Base-by-base conservation (phyloP, 169 alveolate genomes). In the Eimeria brunetti region DNA sequence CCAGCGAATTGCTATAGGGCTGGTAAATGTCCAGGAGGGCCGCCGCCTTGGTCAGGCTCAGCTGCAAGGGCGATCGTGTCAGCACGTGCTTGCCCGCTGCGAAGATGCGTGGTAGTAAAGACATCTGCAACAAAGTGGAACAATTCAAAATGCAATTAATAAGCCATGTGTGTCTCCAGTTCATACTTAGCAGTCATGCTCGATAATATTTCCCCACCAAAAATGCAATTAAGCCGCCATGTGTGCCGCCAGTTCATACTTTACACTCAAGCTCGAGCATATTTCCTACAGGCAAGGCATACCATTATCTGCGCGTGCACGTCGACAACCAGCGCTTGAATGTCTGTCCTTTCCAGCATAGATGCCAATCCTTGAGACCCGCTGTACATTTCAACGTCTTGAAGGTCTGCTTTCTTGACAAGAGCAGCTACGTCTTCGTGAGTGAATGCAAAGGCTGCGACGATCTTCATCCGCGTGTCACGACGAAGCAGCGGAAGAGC, bases 401-500 rank as follows among this genome's bases (percentile, higher is more conserved):
- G 84, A 33, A 64, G 69, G 53, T 49, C 94, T 24, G 81, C 36
- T 83, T n/a, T 67, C 58, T 88, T 78, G 16, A 73, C 76, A 56
- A 91, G 85, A 12, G 76, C 33, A 22, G 30, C 85, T 9, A 64
- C 86, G 11, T 91, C 95, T 11, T 73, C 89, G 30, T 91, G 92
- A 46, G 80, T 91, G 86, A 80, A 91, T 18, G 88, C 91, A 49
- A 78, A 91, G 33, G 84, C 91, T 36, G 95, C 95, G 27, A 46
- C 73, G 86, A 91, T 80, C 91, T 80, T 41, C 56, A 91, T n/a
- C 60, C 95, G 95, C 30, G 41, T 78, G 60, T 91, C 95, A 46
- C 95, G 91, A 24, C 95, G 95, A 33, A 91, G 95, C 30, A 91
- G 91, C 2, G 78, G 95, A 38, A 81, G 71, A n/a, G 95, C 95